Evolutionary conservation across 1,139 yeast genomes (phyloP), one percentile per base, ranked within the genome.

Genomic region (Taphrina sp.): DNA sequence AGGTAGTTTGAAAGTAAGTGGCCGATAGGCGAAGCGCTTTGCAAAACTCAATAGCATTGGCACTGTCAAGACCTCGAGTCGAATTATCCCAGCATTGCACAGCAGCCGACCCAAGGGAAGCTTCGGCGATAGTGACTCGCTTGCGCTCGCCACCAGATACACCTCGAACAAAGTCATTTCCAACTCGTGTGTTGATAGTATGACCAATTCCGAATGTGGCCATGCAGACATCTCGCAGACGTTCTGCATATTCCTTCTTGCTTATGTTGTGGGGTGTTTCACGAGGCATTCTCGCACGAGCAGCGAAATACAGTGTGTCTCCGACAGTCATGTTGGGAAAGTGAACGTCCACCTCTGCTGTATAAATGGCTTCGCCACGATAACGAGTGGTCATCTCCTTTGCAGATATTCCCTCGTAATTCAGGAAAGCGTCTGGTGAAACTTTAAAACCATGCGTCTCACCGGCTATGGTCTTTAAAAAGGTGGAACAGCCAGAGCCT

Each of bases 41-140:
- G 57, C 82, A 76, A 63, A 85, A 86, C 69, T 86, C 95, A 59
- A 84, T 72, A 3, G 89, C 89, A 39, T 87, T 83, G 12, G 88
- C 85, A 20, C 88, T 77, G 68, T 83, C 89, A 59, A 83, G 73
- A 65, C 89, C 89, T 69, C 89, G 76, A 3, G 89, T 83, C 26
- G 87, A 81, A 67, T 83, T 83, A 70, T 83, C 89, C 81, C 85
- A 83, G 69, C 85, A 81, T 66, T 81, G 85, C 52, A 82, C 69
- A 45, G 80, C 75, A 7, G 85, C 80, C 28, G 82, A 80, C 52
- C 81, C 74, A n/a, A 81, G 72, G 37, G 81, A 72, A 2, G 79
- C 82, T 66, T 81, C 86, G 26, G 81, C 83, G 60, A 80, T 73
- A 1, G 83, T 78, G 22, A 80, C 83, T 67, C 84, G 75, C 69